Evolutionary conservation across 345 rosid genomes (phyloP), one percentile per base, ranked within the genome.

Genomic region (Brassica cretica): DNA sequence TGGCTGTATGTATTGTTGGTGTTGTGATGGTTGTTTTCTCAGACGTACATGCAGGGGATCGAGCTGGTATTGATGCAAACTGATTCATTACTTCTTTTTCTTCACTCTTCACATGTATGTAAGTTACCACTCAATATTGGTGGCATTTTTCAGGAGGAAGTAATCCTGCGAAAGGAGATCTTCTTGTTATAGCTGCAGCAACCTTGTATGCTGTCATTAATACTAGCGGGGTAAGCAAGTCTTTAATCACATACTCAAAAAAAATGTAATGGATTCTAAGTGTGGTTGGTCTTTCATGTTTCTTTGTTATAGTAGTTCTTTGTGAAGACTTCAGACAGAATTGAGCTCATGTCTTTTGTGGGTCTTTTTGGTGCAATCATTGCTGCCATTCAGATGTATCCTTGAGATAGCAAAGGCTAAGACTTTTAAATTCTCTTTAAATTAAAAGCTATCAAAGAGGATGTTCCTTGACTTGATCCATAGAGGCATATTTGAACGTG

Each of bases 361-460:
- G 98, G 97, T n/a, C 66, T 95, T 66, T 94, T 88, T 35, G 96
- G 97, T 67, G 93, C 96, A 68, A 83, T 89, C 59, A 76, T 90
- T 76, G 84, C 90, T 82, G 94, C 91, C 29, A 80, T 95, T 73
- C 99, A 93, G 85, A 89, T 95, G 98, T 92, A 95, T 95, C 95
- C 96, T 90, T 79, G 6, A 4, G 64, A 49, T 25, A 24, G 1
- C 64, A 24, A 60, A 59, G 32, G n/a, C 64, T 59, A 59, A 24
- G 32, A 60, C 9, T 1, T 49, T n/a, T 21, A 1, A 21, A 21
- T 53, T n/a, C 16, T 0, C 3, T 15, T 53, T 15, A 53, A 15
- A 15, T 21, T 21, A 21, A 21, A 21, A 0, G 24, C 24, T 21
- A 49, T 49, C 8, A 49, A 49, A 53, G 59, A 53, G 59, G 21